Percentiles rank a stretch among this genome's conserved stretches.
Evolutionary conservation across 2,329 filamentous ascomycete genomes (phyloP).

Genomic region (Leptographium lundbergii): DNA sequence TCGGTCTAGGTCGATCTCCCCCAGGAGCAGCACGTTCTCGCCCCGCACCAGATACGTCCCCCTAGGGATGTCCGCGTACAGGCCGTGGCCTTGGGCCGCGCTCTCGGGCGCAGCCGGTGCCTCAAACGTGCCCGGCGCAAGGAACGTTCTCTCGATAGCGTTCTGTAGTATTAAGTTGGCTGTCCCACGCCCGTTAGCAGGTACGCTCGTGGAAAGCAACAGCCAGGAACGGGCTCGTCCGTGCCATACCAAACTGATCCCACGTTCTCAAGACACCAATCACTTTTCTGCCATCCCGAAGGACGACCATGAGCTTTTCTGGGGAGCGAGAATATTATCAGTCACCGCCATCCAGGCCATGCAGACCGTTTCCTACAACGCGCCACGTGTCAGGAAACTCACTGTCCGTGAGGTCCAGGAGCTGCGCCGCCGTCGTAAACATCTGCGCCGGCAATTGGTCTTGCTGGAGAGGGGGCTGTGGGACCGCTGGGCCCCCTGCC

Average conservation of each 20-base stretch:
- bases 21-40: slow-evolving; percentile 91
- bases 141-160: slow-evolving; percentile 80
- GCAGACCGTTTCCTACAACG: neutral
- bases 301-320: slow-evolving; percentile 91
- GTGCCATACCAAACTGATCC: slow-evolving; percentile 80
- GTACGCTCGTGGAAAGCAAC: neutral
- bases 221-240: neutral
- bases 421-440: slow-evolving; percentile 94
- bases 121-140: slow-evolving; percentile 32
- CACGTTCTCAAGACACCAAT: slow-evolving; percentile 87
- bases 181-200: slow-evolving; percentile 22
- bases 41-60: slow-evolving; percentile 88
- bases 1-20: slow-evolving; percentile 92
- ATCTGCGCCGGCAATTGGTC: slow-evolving; percentile 79
- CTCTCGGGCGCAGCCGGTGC: slow-evolving; percentile 15
- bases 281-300: slow-evolving; percentile 88
- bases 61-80: slow-evolving; percentile 75
- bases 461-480: slow-evolving; percentile 30
- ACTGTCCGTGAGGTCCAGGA: slow-evolving; percentile 96
- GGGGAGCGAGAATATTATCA: slow-evolving; percentile 7
- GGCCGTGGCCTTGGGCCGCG: slow-evolving; percentile 25
- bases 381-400: slow-evolving; percentile 26
- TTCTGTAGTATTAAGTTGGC: slow-evolving; percentile 92
- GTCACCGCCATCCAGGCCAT: neutral
- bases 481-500: slow-evolving; percentile 15